Conservation (phyloP, 2,329 filamentous ascomycete genomes). For the Bipolaris bicolor region DNA sequence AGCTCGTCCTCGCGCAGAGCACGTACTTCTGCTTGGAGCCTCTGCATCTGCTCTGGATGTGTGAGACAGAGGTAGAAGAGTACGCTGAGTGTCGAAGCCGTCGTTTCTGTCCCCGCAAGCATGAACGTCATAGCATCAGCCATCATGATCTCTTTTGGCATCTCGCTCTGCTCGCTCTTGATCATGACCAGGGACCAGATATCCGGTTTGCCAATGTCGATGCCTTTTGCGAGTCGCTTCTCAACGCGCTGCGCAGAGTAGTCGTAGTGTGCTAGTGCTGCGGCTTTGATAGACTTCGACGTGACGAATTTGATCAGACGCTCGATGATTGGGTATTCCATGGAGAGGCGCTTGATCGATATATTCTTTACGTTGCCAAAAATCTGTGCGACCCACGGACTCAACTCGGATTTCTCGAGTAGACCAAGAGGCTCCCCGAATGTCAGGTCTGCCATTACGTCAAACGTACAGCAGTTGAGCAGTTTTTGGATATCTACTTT, state of each 20-base stretch:
- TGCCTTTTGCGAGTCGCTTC: background rate
- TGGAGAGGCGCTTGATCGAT: background rate
- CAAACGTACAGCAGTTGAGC: background rate
- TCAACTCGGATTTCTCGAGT: slow-evolving; percentile 24
- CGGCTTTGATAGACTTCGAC: slow-evolving; percentile 9
- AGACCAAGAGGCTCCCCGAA: slow-evolving; percentile 38
- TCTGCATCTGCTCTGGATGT: slow-evolving; percentile 23
- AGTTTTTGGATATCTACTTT: background rate
- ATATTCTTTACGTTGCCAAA: slow-evolving; percentile 24
- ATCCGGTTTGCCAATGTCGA: slow-evolving; percentile 33
- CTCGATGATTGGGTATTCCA: background rate
- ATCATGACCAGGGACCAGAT: slow-evolving; percentile 49
- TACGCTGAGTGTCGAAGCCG: slow-evolving; percentile 33
- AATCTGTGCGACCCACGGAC: slow-evolving; percentile 37
- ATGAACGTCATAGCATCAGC: slow-evolving; percentile 33
- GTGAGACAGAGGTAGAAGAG: slow-evolving; percentile 36
- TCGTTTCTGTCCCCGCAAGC: slow-evolving; percentile 38
- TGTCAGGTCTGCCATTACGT: slow-evolving; percentile 34
- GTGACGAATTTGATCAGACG: background rate
- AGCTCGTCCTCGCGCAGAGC: slow-evolving; percentile 12
- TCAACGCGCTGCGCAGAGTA: slow-evolving; percentile 6
- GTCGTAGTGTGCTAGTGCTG: slow-evolving; percentile 13
- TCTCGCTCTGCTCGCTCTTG: slow-evolving; percentile 21
- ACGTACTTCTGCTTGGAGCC: slow-evolving; percentile 30
- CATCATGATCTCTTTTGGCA: slow-evolving; percentile 39